These are phyloP conservation scores for Centaurea solstitialis DNA, from an alignment of 129 eudicot species.

Conservation along the genomic window DNA sequence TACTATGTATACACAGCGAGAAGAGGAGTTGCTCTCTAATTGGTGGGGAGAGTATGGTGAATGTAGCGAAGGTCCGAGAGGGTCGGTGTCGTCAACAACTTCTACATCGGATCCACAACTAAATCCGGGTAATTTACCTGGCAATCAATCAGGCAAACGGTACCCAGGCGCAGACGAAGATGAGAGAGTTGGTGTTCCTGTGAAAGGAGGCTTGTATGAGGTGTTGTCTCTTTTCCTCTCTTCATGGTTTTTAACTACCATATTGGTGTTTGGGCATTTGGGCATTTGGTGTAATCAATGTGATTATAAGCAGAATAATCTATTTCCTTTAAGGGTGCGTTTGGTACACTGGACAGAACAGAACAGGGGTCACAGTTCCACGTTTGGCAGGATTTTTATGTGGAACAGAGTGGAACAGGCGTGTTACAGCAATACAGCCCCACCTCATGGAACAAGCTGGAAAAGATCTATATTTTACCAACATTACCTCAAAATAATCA, in stretches of 20 bases:
- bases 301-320: background rate
- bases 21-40: slow-evolving; percentile 83
- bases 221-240: slow-evolving; percentile 40
- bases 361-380: no score
- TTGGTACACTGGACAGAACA: no score
- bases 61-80: slow-evolving; percentile 93
- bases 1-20: slow-evolving; percentile 61
- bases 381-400: no score
- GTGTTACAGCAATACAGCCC: no score
- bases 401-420: no score
- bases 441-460: no score
- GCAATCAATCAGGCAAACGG: slow-evolving; percentile 33
- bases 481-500: no score
- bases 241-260: background rate
- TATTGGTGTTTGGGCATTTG: background rate
- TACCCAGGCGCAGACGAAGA: slow-evolving; percentile 53
- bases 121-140: slow-evolving; percentile 36
- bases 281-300: background rate
- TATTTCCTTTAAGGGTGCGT: background rate
- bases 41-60: slow-evolving; percentile 99
- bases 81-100: slow-evolving; percentile 38
- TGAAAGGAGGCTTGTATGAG: slow-evolving; percentile 99
- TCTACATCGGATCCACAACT: slow-evolving; percentile 31
- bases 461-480: no score
- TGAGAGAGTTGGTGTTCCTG: slow-evolving; percentile 99